Conservation (phyloP, 2,329 filamentous ascomycete species). For the Acrodontium crateriforme region DNA sequence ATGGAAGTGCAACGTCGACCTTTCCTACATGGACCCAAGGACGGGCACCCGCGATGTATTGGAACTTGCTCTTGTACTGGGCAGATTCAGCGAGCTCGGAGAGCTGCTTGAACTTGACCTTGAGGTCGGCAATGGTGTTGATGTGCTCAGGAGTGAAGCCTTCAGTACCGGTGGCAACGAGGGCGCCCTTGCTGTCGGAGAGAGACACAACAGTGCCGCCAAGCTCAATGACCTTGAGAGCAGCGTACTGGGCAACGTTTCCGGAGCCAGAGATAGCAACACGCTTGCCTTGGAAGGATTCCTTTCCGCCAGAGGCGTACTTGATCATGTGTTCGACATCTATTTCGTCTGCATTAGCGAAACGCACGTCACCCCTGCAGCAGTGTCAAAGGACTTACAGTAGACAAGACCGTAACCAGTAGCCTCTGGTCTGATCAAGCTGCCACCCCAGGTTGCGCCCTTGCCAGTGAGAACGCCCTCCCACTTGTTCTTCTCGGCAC, state of each 20-base stretch:
- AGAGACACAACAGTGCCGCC: slow-evolving; percentile 85
- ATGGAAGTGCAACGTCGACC: slow-evolving; percentile 84
- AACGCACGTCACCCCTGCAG: too few relatives aligned
- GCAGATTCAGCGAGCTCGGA: slow-evolving; percentile 50
- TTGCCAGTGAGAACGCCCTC: slow-evolving; percentile 95
- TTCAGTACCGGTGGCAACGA: slow-evolving; percentile 58
- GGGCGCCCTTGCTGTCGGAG: slow-evolving; percentile 77
- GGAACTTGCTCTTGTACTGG: slow-evolving; percentile 52
- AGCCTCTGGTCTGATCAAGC: slow-evolving; percentile 87
- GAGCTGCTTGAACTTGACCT: slow-evolving; percentile 74
- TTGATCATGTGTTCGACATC: slow-evolving; percentile 90
- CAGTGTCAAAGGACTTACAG: slow-evolving; percentile 33
- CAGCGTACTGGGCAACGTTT: slow-evolving; percentile 96
- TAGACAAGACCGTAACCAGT: slow-evolving; percentile 95
- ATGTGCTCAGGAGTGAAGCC: slow-evolving; percentile 71
- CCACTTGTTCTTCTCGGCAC: slow-evolving; percentile 75
- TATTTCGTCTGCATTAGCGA: slow-evolving; percentile 18
- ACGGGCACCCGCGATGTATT: slow-evolving; percentile 73
- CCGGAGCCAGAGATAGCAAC: slow-evolving; percentile 94
- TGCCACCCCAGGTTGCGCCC: slow-evolving; percentile 84
- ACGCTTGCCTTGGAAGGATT: slow-evolving; percentile 77
- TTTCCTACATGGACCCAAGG: slow-evolving; percentile 85
- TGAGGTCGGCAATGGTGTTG: slow-evolving; percentile 64
- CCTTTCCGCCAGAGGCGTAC: slow-evolving; percentile 64
- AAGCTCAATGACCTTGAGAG: slow-evolving; percentile 91